A percentile compares a stretch with the other conserved stretches of the same genome.
These are phyloP conservation scores for Cryomyces minteri DNA, from an alignment of 495 filamentous ascomycete species.

Conservation along the genomic window DNA sequence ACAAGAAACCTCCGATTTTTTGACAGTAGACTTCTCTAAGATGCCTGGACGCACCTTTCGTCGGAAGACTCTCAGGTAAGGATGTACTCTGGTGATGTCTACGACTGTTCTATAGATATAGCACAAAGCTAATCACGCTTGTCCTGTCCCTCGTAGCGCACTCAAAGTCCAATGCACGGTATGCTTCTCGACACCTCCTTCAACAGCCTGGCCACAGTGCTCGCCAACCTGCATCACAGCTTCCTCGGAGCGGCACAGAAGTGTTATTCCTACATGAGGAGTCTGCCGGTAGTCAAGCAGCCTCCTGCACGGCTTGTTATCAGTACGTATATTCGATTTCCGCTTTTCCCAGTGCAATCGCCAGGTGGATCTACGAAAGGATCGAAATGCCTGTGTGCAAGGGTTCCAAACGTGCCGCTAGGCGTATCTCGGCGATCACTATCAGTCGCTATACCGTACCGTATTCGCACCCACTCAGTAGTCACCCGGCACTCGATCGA, in stretches of 20 bases:
- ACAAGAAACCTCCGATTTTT: conserved; percentile 33
- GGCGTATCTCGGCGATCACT: too few relatives aligned
- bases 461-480: too few relatives aligned
- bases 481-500: too few relatives aligned
- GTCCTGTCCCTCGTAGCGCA: conserved; percentile 24
- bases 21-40: conserved; percentile 59
- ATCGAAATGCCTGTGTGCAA: too few relatives aligned
- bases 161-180: conserved; percentile 76
- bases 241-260: conserved; percentile 67
- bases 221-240: conserved; percentile 53
- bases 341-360: too few relatives aligned
- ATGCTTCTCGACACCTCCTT: conserved; percentile 80
- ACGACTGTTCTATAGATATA: conserved; percentile 2
- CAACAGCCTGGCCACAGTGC: conserved; percentile 49
- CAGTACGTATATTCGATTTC: conserved; percentile 24
- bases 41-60: conserved; percentile 55
- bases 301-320: conserved; percentile 37
- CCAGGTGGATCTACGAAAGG: too few relatives aligned
- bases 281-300: conserved; percentile 34
- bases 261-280: conserved; percentile 60
- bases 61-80: conserved; percentile 52
- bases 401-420: too few relatives aligned
- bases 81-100: conserved; percentile 11
- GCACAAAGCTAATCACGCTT: neutral
- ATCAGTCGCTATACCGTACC: too few relatives aligned